Conservation (phyloP, 2,329 filamentous ascomycete genomes). For the Ophiobolus disseminans region DNA sequence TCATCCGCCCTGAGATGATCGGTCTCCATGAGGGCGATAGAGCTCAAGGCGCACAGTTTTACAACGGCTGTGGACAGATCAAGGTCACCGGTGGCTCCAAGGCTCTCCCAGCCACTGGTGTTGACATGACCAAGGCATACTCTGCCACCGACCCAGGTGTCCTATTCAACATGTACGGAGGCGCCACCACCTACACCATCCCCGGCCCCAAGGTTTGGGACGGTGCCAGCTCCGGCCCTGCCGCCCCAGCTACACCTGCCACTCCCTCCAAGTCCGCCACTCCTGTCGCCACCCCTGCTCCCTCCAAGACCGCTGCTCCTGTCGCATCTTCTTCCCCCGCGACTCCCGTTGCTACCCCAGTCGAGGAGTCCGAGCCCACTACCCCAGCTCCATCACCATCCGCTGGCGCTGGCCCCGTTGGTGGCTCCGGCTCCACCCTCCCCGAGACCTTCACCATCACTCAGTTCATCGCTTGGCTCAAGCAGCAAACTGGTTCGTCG, state of each 20-base stretch:
- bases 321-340: constrained; percentile 4
- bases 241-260: constrained; percentile 20
- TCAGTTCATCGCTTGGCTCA: constrained; percentile 41
- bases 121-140: constrained; percentile 57
- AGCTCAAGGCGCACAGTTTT: constrained; percentile 51
- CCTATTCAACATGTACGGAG: constrained; percentile 50
- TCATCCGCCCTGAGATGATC: constrained; percentile 53
- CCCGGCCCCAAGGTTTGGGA: constrained; percentile 50
- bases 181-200: constrained; percentile 44
- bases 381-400: constrained; percentile 16
- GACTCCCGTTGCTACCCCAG: constrained; percentile 12
- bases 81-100: constrained; percentile 43
- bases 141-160: constrained; percentile 49
- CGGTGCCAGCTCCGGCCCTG: constrained; percentile 25
- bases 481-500: constrained; percentile 25
- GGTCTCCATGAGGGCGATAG: constrained; percentile 50
- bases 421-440: constrained; percentile 19
- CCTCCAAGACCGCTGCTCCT: constrained; percentile 7
- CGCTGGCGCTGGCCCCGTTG: constrained; percentile 13
- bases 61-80: constrained; percentile 53
- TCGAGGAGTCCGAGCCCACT: neutral
- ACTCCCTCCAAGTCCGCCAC: constrained; percentile 11
- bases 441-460: constrained; percentile 39
- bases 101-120: constrained; percentile 42
- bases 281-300: constrained; percentile 6